Base-by-base conservation (phyloP, 306 rosid genomes). In the Castanea crenata region DNA sequence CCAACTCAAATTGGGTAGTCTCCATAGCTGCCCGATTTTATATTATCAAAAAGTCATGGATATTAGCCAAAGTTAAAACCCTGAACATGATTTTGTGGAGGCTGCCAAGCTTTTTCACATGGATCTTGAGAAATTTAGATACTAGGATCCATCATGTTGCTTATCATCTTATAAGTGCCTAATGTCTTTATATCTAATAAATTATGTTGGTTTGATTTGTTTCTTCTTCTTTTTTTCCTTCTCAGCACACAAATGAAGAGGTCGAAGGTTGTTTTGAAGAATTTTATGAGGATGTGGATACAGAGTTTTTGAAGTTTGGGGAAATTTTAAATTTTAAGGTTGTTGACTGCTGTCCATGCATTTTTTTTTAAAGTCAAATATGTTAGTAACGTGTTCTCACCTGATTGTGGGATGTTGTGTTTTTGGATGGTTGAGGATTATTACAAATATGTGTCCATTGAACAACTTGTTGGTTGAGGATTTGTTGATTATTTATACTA, bases 261-360 rank as follows among this genome's bases (percentile, higher is more conserved):
- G 80, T 95, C 74, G 97, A 90, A 52, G 62, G 80, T 69, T 82
- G 89, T 77, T 95, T 83, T 84, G 95, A 95, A 85, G 99, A 92
- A 82, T 95, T 95, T 86, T 95, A 92, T 41, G 97, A 92, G 78
- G 99, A 95, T 85, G 99, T 95, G 84, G 97, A 95, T 86, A 95
- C 97, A n/a, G 97, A 95, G 85, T 92, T 95, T 84, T 85, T 87
- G 83, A 95, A 91, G 86, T 92, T 87, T 76, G 99, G 99, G 61
- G 97, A 95, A 90, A 92, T 95, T 84, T 84, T 91, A 70, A 95
- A 92, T 90, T 95, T 95, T 86, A 95, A 95, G 99, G 99, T 92
- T 83, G 65, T 81, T 79, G 55, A 79, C 77, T 85, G 71, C 84
- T 76, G 70, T 32, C 63, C 41, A 3, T 59, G 61, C 73, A 56